Evolutionary conservation across 345 rosid species (phyloP).

Genomic region (Eucalyptus sp.): DNA sequence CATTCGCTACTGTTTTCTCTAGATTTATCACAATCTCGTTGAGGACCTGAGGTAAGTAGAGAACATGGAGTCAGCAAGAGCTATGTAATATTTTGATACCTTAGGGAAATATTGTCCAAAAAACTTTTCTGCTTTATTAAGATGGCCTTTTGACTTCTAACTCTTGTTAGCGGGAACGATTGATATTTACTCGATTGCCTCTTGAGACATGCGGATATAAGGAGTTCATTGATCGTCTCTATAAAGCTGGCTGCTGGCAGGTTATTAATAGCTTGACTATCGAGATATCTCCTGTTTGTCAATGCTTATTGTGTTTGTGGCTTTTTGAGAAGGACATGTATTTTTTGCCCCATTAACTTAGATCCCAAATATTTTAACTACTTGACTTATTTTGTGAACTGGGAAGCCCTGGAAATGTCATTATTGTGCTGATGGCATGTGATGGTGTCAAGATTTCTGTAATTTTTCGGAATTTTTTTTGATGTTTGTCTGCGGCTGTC

Average conservation of each 20-base stretch:
- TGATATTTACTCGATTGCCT: background rate
- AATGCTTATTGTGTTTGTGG: background rate
- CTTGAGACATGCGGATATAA: background rate
- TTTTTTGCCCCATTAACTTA: background rate
- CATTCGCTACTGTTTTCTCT: background rate
- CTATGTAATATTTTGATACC: background rate
- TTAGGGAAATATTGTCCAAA: background rate
- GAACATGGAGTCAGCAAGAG: background rate
- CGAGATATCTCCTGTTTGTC: background rate
- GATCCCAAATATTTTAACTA: background rate
- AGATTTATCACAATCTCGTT: background rate
- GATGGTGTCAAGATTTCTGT: background rate
- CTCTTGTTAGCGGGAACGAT: background rate
- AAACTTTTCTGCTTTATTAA: background rate
- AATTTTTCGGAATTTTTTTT: constrained; percentile 5
- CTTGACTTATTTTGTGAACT: background rate
- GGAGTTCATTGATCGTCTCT: background rate
- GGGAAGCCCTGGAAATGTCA: background rate
- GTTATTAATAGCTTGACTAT: background rate
- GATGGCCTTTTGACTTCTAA: background rate
- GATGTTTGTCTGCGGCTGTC: constrained; percentile 47
- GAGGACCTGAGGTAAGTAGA: background rate
- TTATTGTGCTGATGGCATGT: background rate
- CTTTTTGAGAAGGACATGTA: background rate
- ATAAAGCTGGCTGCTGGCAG: background rate